These are phyloP conservation scores for Alternaria sp. DNA, from an alignment of 2,329 filamentous ascomycete genomes.

Conservation along the genomic window DNA sequence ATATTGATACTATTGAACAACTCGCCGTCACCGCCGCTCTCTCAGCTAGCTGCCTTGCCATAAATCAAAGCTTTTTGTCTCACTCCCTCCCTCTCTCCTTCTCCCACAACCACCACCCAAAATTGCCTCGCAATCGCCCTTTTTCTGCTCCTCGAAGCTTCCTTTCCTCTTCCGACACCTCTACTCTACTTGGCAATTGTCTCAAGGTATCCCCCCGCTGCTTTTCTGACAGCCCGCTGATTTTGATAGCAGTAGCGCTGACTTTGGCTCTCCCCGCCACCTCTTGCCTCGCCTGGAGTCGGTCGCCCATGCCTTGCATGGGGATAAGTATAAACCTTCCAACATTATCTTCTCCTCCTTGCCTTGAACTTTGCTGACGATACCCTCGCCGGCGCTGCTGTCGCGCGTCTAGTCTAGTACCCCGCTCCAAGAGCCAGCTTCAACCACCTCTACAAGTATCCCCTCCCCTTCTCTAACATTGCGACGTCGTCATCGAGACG, in stretches of 20 bases:
- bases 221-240: background rate
- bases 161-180: background rate
- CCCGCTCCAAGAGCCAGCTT: background rate
- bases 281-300: background rate
- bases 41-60: background rate
- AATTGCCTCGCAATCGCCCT: background rate
- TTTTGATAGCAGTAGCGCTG: background rate
- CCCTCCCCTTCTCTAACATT: background rate
- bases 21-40: constrained; percentile 1
- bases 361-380: background rate
- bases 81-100: background rate
- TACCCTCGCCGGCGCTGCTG: background rate
- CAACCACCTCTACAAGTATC: background rate
- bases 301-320: background rate
- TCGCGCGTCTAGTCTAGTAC: background rate
- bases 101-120: background rate
- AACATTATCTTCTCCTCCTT: background rate
- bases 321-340: background rate
- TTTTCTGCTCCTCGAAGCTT: background rate
- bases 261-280: background rate
- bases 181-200: background rate
- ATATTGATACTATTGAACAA: background rate
- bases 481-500: background rate
- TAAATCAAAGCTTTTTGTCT: background rate
- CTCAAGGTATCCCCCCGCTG: background rate